Conservation (phyloP, 2,329 filamentous ascomycete genomes). For the Pseudopithomyces maydicus region DNA sequence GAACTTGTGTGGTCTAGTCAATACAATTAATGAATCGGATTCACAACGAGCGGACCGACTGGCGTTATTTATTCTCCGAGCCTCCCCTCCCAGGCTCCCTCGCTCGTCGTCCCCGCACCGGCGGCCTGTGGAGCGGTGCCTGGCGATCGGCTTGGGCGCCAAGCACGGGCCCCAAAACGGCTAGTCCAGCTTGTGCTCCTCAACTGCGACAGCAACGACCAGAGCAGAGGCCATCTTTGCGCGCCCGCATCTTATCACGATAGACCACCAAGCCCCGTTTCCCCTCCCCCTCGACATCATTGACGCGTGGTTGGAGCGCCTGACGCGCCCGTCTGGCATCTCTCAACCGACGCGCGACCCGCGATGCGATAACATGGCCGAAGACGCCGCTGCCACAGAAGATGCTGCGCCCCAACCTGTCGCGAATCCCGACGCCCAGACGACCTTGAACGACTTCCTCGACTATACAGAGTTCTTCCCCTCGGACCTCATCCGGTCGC, state of each 20-base stretch:
- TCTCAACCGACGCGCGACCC: slow-evolving; percentile 30
- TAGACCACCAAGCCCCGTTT: slow-evolving; percentile 31
- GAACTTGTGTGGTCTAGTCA: too few relatives aligned
- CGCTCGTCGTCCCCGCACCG: neutral
- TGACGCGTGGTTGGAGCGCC: slow-evolving; percentile 46
- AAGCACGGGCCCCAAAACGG: neutral
- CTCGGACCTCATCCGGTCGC: slow-evolving; percentile 66
- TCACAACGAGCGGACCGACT: neutral
- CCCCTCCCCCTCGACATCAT: slow-evolving; percentile 34
- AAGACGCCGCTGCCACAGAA: slow-evolving; percentile 34
- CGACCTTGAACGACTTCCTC: slow-evolving; percentile 69
- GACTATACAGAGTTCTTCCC: slow-evolving; percentile 73
- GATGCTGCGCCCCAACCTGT: slow-evolving; percentile 48
- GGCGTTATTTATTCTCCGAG: neutral
- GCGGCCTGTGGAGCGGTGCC: neutral
- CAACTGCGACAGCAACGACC: neutral
- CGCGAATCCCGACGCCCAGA: slow-evolving; percentile 67
- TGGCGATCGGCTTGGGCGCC: neutral
- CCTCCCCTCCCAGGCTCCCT: too few relatives aligned
- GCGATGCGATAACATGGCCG: slow-evolving; percentile 45
- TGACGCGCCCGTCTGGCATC: slow-evolving; percentile 44
- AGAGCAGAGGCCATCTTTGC: slow-evolving; percentile 12
- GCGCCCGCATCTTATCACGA: slow-evolving; percentile 13
- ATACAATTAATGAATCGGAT: too few relatives aligned
- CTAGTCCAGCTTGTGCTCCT: neutral